Conservation (phyloP, 1,284 basidiomycete species). For the Amylostereum areolatum region DNA sequence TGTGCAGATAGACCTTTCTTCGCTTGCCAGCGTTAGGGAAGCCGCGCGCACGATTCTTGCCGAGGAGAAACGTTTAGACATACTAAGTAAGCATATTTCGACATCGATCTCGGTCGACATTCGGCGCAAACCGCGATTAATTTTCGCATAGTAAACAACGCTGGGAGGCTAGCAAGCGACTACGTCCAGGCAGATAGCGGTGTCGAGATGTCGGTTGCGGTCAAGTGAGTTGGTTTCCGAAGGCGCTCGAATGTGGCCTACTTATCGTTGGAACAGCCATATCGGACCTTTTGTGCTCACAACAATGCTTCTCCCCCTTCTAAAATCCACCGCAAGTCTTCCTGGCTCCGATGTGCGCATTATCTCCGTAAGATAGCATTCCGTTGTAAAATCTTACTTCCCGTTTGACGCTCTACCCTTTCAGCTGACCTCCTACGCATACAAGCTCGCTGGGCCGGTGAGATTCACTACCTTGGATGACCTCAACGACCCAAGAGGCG, state of each 20-base stretch:
- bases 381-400: not conserved
- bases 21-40: not conserved
- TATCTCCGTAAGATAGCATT: conserved; percentile 1
- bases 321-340: conserved; percentile 9
- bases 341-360: conserved; percentile 11
- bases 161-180: conserved; percentile 1
- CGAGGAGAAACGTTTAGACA: conserved; percentile 9
- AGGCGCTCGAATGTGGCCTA: no score
- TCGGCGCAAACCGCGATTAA: no score
- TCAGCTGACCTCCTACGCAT: conserved; percentile 4
- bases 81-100: conserved; percentile 3
- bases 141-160: conserved; percentile 1
- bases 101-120: no score
- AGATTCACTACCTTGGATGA: conserved; percentile 31
- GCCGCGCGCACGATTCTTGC: conserved; percentile 8
- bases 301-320: conserved; percentile 11
- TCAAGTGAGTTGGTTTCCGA: not conserved
- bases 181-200: conserved; percentile 3
- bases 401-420: not conserved
- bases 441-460: conserved; percentile 11
- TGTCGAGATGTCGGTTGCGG: conserved; percentile 1
- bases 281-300: conserved; percentile 13
- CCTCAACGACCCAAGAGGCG: conserved; percentile 23
- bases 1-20: conserved; percentile 7
- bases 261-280: conserved; percentile 4